Evolutionary conservation across 169 alveolate species (phyloP).

Genomic region (Eimeria nieschulzi): DNA sequence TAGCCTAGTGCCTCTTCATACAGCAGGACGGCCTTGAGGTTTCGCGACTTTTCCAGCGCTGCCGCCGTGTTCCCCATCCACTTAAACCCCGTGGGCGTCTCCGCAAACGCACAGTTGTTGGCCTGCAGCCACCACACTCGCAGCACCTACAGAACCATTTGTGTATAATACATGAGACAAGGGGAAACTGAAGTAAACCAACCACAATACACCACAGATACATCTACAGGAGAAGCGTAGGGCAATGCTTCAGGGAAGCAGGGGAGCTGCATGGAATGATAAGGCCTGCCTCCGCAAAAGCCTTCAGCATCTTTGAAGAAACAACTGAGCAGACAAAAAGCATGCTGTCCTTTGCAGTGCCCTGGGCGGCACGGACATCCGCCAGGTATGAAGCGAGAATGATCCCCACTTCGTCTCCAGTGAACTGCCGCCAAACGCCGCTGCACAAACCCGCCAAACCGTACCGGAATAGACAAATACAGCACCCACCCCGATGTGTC

Average conservation of each 20-base stretch:
- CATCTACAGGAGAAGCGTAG: no score
- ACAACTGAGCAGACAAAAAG: constrained; percentile 58
- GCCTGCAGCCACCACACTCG: not conserved
- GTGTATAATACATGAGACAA: not conserved
- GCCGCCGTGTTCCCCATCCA: constrained; percentile 84
- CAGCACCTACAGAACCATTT: not conserved
- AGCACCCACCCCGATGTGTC: no score
- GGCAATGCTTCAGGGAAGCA: no score
- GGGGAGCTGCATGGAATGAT: not conserved
- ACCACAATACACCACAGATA: no score
- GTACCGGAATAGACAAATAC: no score
- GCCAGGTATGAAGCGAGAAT: constrained; percentile 48
- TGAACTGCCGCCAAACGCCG: constrained; percentile 68
- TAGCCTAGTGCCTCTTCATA: constrained; percentile 87
- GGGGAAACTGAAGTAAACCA: no score
- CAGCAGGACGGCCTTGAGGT: constrained; percentile 76
- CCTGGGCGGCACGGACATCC: constrained; percentile 5
- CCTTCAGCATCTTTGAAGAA: constrained; percentile 72
- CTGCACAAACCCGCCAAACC: constrained; percentile 10
- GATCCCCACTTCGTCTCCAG: constrained; percentile 78
- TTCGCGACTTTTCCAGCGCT: constrained; percentile 62
- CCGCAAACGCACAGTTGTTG: constrained; percentile 76
- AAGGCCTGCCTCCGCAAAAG: constrained; percentile 45
- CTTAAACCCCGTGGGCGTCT: constrained; percentile 86
- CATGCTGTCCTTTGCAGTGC: not conserved